A percentile compares a stretch with the other conserved stretches of the same genome.
phyloP scores from a whole-genome alignment of 208 protist species.

The Vickermania ingenoplastis region DNA sequence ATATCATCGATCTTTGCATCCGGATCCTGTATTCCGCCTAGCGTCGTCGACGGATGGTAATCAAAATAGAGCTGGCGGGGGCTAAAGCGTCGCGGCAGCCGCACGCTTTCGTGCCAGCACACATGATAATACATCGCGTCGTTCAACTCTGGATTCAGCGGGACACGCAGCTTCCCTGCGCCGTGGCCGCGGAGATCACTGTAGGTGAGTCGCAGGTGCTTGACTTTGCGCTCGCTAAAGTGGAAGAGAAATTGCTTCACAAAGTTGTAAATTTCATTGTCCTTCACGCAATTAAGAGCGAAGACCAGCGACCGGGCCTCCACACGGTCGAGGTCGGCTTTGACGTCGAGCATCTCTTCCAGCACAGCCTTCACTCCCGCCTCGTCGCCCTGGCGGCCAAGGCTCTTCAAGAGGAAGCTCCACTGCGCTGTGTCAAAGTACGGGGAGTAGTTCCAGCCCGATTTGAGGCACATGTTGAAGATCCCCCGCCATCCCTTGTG shows the following conservation, averaged over 20 bases:
- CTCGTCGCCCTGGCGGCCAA: constrained; percentile 71
- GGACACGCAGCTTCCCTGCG: constrained; percentile 60
- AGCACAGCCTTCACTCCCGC: constrained; percentile 54
- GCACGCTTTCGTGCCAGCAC: constrained; percentile 78
- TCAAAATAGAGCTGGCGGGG: constrained; percentile 88
- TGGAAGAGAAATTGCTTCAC: constrained; percentile 83
- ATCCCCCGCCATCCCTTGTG: constrained; percentile 53
- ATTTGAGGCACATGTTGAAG: constrained; percentile 66
- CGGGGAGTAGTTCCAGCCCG: constrained; percentile 80
- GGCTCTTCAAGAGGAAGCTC: constrained; percentile 75
- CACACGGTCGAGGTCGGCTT: constrained; percentile 77
- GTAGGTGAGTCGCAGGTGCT: constrained; percentile 77
- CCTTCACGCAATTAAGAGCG: constrained; percentile 67
- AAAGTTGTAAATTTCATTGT: constrained; percentile 74
- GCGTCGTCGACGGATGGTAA: constrained; percentile 65
- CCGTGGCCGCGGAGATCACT: constrained; percentile 74
- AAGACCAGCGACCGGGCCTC: constrained; percentile 66
- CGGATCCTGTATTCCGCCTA: constrained; percentile 30
- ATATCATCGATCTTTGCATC: constrained; percentile 86
- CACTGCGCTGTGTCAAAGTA: constrained; percentile 75
- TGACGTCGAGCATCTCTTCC: constrained; percentile 83
- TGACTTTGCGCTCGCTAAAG: constrained; percentile 82
- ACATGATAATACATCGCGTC: constrained; percentile 88
- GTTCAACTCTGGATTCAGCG: constrained; percentile 58
- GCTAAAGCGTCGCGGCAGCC: constrained; percentile 71